Conservation (phyloP, 768 basidiomycete species). For the Pleurotus pulmonarius region DNA sequence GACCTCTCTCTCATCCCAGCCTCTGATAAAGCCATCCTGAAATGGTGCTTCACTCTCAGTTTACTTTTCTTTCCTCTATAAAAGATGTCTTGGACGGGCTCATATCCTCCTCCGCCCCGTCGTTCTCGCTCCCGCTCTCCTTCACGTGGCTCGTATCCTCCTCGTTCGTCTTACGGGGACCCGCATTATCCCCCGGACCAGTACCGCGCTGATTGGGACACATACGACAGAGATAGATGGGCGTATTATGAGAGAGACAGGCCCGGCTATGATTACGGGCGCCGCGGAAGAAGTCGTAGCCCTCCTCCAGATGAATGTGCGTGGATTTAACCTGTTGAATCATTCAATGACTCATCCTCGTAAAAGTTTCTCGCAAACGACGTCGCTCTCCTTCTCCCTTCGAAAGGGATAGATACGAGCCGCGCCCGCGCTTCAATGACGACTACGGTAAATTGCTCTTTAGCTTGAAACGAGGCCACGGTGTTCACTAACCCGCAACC, state of each 20-base stretch:
- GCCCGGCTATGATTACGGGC: constrained; percentile 58
- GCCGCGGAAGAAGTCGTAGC: constrained; percentile 76
- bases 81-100: constrained; percentile 81
- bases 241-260: constrained; percentile 68
- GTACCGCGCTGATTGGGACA: constrained; percentile 66
- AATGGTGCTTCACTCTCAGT: constrained; percentile 53
- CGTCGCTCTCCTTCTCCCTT: constrained; percentile 79
- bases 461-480: not conserved
- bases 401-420: constrained; percentile 80
- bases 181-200: constrained; percentile 51
- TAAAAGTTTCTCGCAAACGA: constrained; percentile 64
- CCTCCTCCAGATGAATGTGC: constrained; percentile 62
- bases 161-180: constrained; percentile 56
- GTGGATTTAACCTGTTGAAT: constrained; percentile 11
- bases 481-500: constrained; percentile 10
- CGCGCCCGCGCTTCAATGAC: constrained; percentile 77
- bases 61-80: constrained; percentile 40
- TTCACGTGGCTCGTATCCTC: constrained; percentile 52
- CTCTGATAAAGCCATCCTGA: constrained; percentile 65
- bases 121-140: constrained; percentile 86
- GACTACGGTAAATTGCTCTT: constrained; percentile 62
- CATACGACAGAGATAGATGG: constrained; percentile 73
- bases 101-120: constrained; percentile 69
- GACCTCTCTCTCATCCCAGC: constrained; percentile 71
- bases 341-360: constrained; percentile 9